phyloP scores from a whole-genome alignment of 768 basidiomycete species.

The Boletus edulis region DNA sequence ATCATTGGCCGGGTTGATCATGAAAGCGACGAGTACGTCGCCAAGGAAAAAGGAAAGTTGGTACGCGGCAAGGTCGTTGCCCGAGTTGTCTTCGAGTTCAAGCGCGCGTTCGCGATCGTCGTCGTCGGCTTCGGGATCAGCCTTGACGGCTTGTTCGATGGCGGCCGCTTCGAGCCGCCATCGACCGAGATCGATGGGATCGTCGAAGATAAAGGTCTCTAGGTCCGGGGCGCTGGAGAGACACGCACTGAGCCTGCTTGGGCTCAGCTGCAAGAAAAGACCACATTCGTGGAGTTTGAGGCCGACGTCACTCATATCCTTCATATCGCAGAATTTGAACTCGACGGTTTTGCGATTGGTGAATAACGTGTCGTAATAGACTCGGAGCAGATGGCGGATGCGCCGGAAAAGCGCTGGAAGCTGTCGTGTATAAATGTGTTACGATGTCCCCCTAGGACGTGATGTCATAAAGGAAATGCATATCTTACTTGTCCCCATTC shows the following conservation, averaged over 20 bases:
- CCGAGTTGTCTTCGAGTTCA: neutral
- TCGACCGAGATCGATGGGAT: neutral
- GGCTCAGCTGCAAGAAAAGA: neutral
- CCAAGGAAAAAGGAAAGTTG: neutral
- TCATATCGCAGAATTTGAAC: neutral
- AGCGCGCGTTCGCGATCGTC: neutral
- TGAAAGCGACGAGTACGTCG: neutral
- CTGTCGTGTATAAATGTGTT: neutral
- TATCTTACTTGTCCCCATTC: neutral
- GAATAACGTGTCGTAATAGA: neutral
- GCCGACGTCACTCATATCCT: neutral
- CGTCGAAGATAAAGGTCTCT: neutral
- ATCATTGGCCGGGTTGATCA: neutral
- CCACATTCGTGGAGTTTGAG: neutral
- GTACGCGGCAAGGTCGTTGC: neutral
- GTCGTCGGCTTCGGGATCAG: neutral
- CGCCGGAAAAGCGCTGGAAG: neutral
- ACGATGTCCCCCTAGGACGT: neutral
- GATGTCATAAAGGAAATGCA: neutral
- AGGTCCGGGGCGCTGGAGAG: neutral
- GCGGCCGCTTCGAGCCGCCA: neutral
- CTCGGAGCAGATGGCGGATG: neutral
- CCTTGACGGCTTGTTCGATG: neutral
- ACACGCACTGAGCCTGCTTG: neutral
- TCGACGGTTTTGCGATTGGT: neutral